Percentiles rank a stretch among this genome's conserved stretches.
phyloP scores from a whole-genome alignment of 805 yeast species.

The Metschnikowia kunwiensis region DNA sequence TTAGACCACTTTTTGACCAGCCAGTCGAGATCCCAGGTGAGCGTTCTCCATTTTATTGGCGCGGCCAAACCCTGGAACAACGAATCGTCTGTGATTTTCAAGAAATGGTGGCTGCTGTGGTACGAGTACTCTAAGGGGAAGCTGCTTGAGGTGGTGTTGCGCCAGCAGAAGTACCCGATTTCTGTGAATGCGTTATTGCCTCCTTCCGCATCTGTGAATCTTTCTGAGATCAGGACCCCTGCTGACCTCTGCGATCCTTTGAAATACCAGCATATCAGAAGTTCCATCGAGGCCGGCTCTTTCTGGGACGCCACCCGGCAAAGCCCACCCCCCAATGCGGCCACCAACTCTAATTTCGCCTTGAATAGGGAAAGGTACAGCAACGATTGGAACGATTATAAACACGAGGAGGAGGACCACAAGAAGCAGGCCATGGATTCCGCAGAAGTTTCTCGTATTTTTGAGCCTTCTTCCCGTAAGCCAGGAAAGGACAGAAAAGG shows the following conservation, averaged over 20 bases:
- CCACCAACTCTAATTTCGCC: slow-evolving; percentile 10
- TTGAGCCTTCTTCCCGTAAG: not conserved
- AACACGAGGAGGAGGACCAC: not conserved
- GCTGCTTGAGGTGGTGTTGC: slow-evolving; percentile 22
- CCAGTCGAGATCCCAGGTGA: slow-evolving; percentile 30
- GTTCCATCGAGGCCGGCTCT: slow-evolving; percentile 1
- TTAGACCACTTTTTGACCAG: slow-evolving; percentile 8
- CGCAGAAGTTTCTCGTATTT: not conserved
- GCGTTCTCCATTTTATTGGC: slow-evolving; percentile 68
- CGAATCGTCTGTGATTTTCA: slow-evolving; percentile 19
- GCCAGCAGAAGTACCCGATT: slow-evolving; percentile 3
- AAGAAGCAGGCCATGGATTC: slow-evolving; percentile 1
- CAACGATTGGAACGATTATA: slow-evolving; percentile 28
- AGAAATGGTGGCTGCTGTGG: slow-evolving; percentile 43
- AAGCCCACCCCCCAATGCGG: slow-evolving; percentile 36
- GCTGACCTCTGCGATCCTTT: slow-evolving; percentile 30
- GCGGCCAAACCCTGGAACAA: slow-evolving; percentile 54
- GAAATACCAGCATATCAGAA: slow-evolving; percentile 25
- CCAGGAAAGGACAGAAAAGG: too few relatives aligned
- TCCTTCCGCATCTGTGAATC: slow-evolving; percentile 2
- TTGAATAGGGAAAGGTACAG: slow-evolving; percentile 18
- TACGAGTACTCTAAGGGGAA: slow-evolving; percentile 26
- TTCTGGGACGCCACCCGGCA: slow-evolving; percentile 45
- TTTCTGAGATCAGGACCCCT: slow-evolving; percentile 13
- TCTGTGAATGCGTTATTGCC: slow-evolving; percentile 4